Base-by-base conservation (phyloP, 1,284 basidiomycete species). In the Malassezia globosa region DNA sequence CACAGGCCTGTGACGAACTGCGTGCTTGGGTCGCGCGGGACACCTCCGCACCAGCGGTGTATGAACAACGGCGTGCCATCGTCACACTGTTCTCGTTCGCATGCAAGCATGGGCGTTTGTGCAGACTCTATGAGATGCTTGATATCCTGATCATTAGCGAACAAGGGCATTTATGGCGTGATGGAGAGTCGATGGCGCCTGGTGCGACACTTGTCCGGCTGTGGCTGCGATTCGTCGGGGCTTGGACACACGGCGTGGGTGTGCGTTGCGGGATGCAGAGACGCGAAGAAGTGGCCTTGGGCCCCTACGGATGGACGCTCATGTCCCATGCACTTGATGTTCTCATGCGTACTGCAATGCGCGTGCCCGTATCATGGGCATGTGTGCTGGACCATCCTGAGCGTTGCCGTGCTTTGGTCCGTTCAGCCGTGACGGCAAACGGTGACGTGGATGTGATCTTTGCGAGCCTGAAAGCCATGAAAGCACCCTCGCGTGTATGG, bases 181-280 rank as follows among this genome's bases (percentile, higher is more conserved):
- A 16, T 5, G 26, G 31, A 7, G n/a, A 33, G 44, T 22, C 37
- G 24, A 24, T 11, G 22, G 19, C 37, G 33, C 37, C 37, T 16
- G 35, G 42, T 23, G 29, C 33, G 29, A 41, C 42, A 24, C 40
- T 51, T 3, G 37, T 42, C 19, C 42, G 42, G n/a, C 34, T 51
- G 14, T 51, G 49, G 43, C 14, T 19, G 38, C 49, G 49, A 7
- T 35, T 38, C 11, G 14, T 51, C 5, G 18, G 18, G 7, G 27
- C 36, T 8, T 51, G 42, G 49, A 39, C 43, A 31, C 31, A 37
- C 13, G 5, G 25, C 14, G 23, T 46, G 21, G 27, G 33, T 13
- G 36, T 31, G 24, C 24, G 24, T 2, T 34, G 36, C 11, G 35
- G 44, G 4, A 16, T n/a, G 14, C n/a, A 19, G 16, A 21, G 16